These are phyloP conservation scores for Phallus indusiatus DNA, from an alignment of 768 basidiomycete genomes.

Conservation along the genomic window DNA sequence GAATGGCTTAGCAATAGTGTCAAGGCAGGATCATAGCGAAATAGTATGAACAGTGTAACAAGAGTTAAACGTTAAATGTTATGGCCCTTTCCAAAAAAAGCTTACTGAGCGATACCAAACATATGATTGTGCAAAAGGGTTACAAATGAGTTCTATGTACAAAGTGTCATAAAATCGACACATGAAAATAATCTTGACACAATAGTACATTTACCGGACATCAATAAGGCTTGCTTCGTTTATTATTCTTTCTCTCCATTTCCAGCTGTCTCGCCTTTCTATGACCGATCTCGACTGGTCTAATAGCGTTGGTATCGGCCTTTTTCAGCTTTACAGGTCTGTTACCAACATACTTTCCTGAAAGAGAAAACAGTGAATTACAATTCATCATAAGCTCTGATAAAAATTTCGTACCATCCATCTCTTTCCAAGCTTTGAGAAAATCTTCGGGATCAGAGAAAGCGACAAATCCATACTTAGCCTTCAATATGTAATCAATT, in stretches of 20 bases:
- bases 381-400: background rate
- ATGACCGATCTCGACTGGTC: conserved; percentile 89
- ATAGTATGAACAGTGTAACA: conserved; percentile 16
- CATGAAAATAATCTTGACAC: background rate
- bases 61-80: too few species aligned
- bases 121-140: background rate
- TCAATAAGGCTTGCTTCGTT: conserved; percentile 69
- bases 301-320: conserved; percentile 76
- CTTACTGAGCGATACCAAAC: too few species aligned
- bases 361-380: background rate
- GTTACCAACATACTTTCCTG: conserved; percentile 97
- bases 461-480: conserved; percentile 94
- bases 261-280: conserved; percentile 88
- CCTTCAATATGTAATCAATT: conserved; percentile 35
- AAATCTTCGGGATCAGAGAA: conserved; percentile 99
- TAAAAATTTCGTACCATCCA: conserved; percentile 66
- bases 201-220: background rate
- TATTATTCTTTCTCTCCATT: conserved; percentile 78
- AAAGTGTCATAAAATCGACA: background rate
- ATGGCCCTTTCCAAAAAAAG: too few species aligned
- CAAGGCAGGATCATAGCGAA: conserved; percentile 61
- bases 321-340: conserved; percentile 95
- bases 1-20: conserved; percentile 94
- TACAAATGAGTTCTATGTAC: background rate
- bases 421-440: conserved; percentile 97